Evolutionary conservation across 257 asterid species (phyloP).

Genomic region (Perilla frutescens): DNA sequence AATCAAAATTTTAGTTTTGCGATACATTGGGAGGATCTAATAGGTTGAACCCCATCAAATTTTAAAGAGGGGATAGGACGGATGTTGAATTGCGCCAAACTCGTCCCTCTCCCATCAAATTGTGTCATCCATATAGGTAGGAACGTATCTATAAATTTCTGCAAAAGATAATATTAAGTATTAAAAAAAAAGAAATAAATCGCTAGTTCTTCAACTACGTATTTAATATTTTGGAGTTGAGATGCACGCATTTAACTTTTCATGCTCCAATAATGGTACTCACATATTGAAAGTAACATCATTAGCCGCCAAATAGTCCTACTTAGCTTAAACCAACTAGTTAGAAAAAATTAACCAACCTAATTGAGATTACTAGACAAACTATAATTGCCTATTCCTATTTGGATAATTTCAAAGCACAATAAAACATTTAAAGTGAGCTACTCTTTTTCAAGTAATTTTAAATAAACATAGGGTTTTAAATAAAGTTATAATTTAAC

Average conservation of each 20-base stretch:
- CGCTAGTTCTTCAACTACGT: not conserved
- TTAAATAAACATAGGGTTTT: not conserved
- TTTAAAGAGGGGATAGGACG: no score
- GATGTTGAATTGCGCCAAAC: not conserved
- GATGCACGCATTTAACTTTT: not conserved
- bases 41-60: no score
- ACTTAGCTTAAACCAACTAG: constrained; percentile 5
- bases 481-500: not conserved
- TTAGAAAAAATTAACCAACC: constrained; percentile 19
- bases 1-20: no score
- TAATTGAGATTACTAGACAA: not conserved
- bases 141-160: not conserved
- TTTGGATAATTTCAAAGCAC: not conserved
- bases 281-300: not conserved
- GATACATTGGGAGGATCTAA: no score
- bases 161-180: no score
- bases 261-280: not conserved
- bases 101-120: not conserved
- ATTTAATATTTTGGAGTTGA: not conserved
- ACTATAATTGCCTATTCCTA: not conserved
- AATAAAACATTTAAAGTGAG: not conserved
- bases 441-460: not conserved
- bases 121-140: not conserved
- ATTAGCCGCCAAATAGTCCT: constrained; percentile 4
- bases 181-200: not conserved